Conservation (phyloP, 768 basidiomycete genomes). For the Pulveroboletus sp. region DNA sequence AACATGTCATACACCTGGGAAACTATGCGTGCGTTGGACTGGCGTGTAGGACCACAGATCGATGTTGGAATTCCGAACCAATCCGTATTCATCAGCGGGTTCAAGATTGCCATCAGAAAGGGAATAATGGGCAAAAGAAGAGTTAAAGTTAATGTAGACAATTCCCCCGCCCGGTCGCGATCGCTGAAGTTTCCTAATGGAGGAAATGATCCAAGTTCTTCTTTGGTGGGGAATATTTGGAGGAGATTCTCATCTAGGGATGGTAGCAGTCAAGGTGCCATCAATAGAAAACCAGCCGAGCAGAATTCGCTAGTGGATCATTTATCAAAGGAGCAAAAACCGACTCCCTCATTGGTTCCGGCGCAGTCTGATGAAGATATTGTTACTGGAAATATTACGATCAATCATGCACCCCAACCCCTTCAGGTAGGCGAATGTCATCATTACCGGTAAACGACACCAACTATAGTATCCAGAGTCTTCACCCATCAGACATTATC, state of each 20-base stretch:
- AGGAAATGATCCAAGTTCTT: not conserved
- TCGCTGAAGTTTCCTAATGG: not conserved
- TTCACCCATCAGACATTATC: constrained; percentile 15
- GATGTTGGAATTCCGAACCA: constrained; percentile 9
- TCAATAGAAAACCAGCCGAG: not conserved
- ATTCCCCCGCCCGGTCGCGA: not conserved
- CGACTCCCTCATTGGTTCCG: too few relatives aligned
- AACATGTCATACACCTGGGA: constrained; percentile 16
- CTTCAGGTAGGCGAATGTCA: not conserved
- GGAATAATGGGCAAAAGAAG: constrained; percentile 3
- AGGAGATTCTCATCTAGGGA: not conserved
- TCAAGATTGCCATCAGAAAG: constrained; percentile 17
- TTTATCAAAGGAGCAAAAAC: not conserved
- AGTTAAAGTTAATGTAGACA: constrained; percentile 1
- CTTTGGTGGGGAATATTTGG: not conserved
- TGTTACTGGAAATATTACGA: not conserved
- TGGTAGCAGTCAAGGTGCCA: not conserved
- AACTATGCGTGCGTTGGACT: constrained; percentile 6
- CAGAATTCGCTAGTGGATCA: not conserved
- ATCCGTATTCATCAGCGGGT: constrained; percentile 21
- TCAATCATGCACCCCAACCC: constrained; percentile 2
- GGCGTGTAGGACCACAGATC: constrained; percentile 1
- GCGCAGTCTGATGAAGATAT: not conserved
- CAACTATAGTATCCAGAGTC: not conserved
- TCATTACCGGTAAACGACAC: not conserved